Conservation (phyloP, 1,284 basidiomycete genomes). For the Cutaneotrichosporon sp. region DNA sequence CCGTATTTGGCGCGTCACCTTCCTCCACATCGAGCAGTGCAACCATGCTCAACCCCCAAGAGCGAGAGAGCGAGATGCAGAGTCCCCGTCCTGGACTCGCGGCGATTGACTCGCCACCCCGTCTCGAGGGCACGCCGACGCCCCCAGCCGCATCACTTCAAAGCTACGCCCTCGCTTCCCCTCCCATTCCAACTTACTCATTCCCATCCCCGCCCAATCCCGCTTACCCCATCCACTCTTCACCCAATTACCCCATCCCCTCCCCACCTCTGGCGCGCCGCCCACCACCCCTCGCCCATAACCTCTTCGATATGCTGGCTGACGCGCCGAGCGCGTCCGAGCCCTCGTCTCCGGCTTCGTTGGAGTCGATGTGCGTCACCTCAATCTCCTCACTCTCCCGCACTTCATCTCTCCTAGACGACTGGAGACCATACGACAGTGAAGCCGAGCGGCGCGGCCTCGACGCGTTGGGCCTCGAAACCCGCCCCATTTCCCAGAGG, state of each 20-base stretch:
- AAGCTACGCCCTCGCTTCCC: not conserved
- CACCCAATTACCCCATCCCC: not conserved
- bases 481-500: not conserved
- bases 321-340: conserved; percentile 29
- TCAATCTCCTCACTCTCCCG: conserved; percentile 35
- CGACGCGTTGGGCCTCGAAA: conserved; percentile 10
- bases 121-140: conserved; percentile 10
- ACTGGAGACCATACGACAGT: conserved; percentile 18
- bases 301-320: conserved; percentile 24
- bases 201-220: not conserved
- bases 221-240: too few species aligned
- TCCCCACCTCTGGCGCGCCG: not conserved
- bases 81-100: not conserved
- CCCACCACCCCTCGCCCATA: conserved; percentile 12
- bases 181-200: not conserved
- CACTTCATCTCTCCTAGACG: conserved; percentile 28
- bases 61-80: not conserved
- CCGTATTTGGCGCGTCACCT: not conserved
- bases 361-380: conserved; percentile 33
- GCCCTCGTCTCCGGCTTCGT: conserved; percentile 36
- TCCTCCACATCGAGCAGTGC: not conserved
- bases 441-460: conserved; percentile 7
- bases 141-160: not conserved
- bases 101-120: not conserved
- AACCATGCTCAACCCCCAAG: not conserved